Evolutionary conservation across 2,329 filamentous ascomycete genomes (phyloP).

Genomic region (Venturia pyrina): DNA sequence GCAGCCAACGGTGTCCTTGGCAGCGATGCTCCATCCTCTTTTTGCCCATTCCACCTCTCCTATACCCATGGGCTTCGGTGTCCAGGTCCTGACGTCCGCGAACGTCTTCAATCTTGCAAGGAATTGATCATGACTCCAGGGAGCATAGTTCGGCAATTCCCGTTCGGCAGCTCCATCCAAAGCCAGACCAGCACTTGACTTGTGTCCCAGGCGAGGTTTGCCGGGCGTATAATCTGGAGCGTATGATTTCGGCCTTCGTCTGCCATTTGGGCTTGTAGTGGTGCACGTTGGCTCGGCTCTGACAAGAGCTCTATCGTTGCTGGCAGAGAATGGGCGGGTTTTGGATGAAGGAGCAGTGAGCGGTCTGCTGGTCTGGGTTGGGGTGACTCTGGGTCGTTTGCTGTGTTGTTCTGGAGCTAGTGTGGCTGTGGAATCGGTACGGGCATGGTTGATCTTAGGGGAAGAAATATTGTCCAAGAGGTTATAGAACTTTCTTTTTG

Average conservation of each 20-base stretch:
- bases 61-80: slow-evolving; percentile 77
- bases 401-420: slow-evolving; percentile 21
- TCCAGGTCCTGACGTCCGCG: slow-evolving; percentile 84
- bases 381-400: slow-evolving; percentile 26
- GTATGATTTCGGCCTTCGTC: not conserved
- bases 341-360: slow-evolving; percentile 17
- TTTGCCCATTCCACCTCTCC: slow-evolving; percentile 93
- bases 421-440: slow-evolving; percentile 22
- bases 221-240: not conserved
- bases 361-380: slow-evolving; percentile 16
- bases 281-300: not conserved
- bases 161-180: not conserved
- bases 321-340: not conserved
- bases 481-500: slow-evolving; percentile 70
- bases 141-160: slow-evolving; percentile 62
- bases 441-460: slow-evolving; percentile 31
- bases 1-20: slow-evolving; percentile 68
- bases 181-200: not conserved
- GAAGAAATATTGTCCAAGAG: slow-evolving; percentile 52
- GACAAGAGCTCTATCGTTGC: not conserved
- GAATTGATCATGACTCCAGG: slow-evolving; percentile 75
- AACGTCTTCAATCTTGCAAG: slow-evolving; percentile 76
- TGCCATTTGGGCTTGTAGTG: not conserved
- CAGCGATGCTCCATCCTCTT: slow-evolving; percentile 60
- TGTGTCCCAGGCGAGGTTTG: not conserved